phyloP scores from a whole-genome alignment of 768 basidiomycete genomes.

The Lepiota venenata region DNA sequence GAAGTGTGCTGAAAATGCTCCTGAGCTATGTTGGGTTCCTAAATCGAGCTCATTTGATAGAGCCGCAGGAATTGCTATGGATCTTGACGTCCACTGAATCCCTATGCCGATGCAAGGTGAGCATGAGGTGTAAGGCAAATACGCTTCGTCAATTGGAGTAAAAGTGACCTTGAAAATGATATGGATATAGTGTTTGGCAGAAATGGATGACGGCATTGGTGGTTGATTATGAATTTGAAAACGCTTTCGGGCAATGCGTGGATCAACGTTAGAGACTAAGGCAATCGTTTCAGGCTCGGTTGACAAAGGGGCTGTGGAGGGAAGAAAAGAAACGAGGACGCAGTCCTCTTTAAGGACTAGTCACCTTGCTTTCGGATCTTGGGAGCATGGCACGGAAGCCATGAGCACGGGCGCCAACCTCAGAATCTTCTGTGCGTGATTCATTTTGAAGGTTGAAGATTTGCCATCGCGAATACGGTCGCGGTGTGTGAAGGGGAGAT shows the following conservation, averaged over 20 bases:
- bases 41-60: slow-evolving; percentile 61
- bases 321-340: slow-evolving; percentile 84
- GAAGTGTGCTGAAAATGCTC: too few relatives aligned
- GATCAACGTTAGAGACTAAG: slow-evolving; percentile 13
- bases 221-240: slow-evolving; percentile 57
- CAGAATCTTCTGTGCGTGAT: slow-evolving; percentile 60
- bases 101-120: slow-evolving; percentile 84
- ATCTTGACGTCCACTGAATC: slow-evolving; percentile 90
- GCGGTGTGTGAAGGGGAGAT: slow-evolving; percentile 80
- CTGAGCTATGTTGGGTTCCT: too few relatives aligned
- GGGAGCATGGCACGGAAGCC: slow-evolving; percentile 79
- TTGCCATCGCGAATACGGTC: slow-evolving; percentile 71
- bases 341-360: slow-evolving; percentile 79
- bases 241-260: slow-evolving; percentile 38
- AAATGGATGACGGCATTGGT: slow-evolving; percentile 71
- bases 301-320: slow-evolving; percentile 48
- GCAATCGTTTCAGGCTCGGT: slow-evolving; percentile 15
- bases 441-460: slow-evolving; percentile 54
- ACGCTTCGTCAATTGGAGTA: slow-evolving; percentile 96
- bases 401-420: slow-evolving; percentile 72
- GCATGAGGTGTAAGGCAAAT: slow-evolving; percentile 85
- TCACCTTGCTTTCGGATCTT: slow-evolving; percentile 61
- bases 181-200: slow-evolving; percentile 82
- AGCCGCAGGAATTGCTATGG: slow-evolving; percentile 94
- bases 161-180: slow-evolving; percentile 89